Evolutionary conservation across 2,329 filamentous ascomycete genomes (phyloP).

Genomic region (Apiospora marii): DNA sequence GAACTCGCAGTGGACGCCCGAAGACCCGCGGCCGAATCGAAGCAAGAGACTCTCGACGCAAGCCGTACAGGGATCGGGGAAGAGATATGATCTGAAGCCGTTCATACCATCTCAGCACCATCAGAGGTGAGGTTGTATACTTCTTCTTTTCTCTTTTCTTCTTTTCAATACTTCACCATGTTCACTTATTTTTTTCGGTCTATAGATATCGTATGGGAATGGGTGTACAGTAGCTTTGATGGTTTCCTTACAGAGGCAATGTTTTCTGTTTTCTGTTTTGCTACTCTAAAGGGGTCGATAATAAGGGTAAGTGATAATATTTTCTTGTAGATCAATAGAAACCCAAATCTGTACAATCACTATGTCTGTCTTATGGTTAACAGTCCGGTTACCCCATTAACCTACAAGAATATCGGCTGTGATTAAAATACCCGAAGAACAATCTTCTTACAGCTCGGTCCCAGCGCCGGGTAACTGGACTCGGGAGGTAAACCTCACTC

Average conservation of each 20-base stretch:
- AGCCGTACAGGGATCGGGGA: background rate
- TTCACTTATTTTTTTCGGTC: background rate
- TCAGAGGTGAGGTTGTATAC: background rate
- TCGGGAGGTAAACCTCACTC: background rate
- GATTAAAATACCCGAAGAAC: background rate
- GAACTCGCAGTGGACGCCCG: background rate
- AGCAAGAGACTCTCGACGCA: background rate
- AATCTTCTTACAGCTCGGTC: background rate
- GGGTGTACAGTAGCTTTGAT: background rate
- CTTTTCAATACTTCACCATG: too few relatives aligned
- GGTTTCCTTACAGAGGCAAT: background rate
- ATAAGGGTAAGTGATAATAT: background rate
- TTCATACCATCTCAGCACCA: constrained; percentile 3
- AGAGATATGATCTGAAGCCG: background rate
- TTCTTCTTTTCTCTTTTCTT: background rate
- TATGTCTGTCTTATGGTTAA: background rate
- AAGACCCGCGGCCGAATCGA: background rate
- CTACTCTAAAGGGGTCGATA: background rate
- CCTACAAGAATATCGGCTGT: background rate
- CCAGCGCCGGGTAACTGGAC: background rate
- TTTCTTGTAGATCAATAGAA: background rate
- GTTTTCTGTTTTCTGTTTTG: background rate
- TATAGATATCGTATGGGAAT: background rate
- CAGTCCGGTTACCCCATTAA: background rate
- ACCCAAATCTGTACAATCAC: background rate